Evolutionary conservation across 148 eudicot species (phyloP).

Genomic region (Rhododendron vialii): DNA sequence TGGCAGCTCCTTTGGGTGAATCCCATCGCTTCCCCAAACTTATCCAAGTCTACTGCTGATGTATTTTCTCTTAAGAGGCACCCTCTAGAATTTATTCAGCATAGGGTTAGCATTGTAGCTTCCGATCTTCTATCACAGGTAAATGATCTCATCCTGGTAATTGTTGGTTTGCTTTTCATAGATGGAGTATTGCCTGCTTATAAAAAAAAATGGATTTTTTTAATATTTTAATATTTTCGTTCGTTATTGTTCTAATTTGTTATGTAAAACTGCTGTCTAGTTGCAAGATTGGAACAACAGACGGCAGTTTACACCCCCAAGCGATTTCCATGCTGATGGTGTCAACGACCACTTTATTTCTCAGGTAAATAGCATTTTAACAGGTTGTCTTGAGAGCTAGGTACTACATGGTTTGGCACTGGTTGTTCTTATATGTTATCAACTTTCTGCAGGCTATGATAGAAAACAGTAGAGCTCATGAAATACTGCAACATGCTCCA

Average conservation of each 20-base stretch:
- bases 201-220: background rate
- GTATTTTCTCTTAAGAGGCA: slow-evolving; percentile 47
- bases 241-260: slow-evolving; percentile 13
- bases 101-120: slow-evolving; percentile 75
- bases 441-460: slow-evolving; percentile 61
- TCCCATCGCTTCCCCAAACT: slow-evolving; percentile 49
- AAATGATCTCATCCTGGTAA: slow-evolving; percentile 6
- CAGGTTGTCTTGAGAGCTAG: background rate
- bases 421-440: slow-evolving; percentile 7
- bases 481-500: slow-evolving; percentile 85
- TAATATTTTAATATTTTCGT: background rate
- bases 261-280: slow-evolving; percentile 26
- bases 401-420: background rate
- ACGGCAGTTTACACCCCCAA: slow-evolving; percentile 75
- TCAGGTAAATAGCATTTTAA: slow-evolving; percentile 49
- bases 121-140: slow-evolving; percentile 95
- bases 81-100: slow-evolving; percentile 74
- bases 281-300: slow-evolving; percentile 99
- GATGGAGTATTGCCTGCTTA: background rate
- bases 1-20: slow-evolving; percentile 96
- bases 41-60: slow-evolving; percentile 31
- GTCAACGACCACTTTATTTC: slow-evolving; percentile 81
- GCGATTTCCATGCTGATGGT: slow-evolving; percentile 94
- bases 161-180: background rate
- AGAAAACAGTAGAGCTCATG: slow-evolving; percentile 76